Percentiles rank a stretch among this genome's conserved stretches.
Evolutionary conservation across 192 early-diverging fungal species (phyloP).

Genomic region (Coemansia sp.): DNA sequence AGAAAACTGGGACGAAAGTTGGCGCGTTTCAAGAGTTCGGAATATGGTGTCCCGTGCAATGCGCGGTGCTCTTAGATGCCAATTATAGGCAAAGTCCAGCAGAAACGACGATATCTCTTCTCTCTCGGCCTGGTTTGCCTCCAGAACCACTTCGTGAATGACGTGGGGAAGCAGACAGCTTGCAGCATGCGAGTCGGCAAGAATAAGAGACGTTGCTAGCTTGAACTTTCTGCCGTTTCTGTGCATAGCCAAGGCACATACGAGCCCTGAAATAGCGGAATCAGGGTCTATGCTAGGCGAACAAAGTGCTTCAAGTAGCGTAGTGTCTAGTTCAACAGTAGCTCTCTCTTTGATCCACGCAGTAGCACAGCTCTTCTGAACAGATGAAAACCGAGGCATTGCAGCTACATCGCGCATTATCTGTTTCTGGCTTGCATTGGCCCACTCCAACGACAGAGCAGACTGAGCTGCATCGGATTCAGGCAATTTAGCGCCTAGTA

Average conservation of each 20-base stretch:
- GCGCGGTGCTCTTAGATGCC: slow-evolving; percentile 31
- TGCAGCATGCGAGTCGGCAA: slow-evolving; percentile 32
- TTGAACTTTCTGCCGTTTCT: slow-evolving; percentile 19
- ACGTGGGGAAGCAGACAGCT: slow-evolving; percentile 36
- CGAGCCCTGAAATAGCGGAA: slow-evolving; percentile 33
- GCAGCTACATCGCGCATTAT: slow-evolving; percentile 18
- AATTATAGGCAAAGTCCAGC: slow-evolving; percentile 52
- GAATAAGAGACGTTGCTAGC: slow-evolving; percentile 26
- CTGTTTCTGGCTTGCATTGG: slow-evolving; percentile 22
- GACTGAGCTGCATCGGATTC: not conserved
- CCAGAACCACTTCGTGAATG: slow-evolving; percentile 23
- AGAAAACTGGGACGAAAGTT: slow-evolving; percentile 27
- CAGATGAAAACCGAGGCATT: slow-evolving; percentile 24
- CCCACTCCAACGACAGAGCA: slow-evolving; percentile 2
- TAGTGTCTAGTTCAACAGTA: slow-evolving; percentile 17
- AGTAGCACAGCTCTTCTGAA: slow-evolving; percentile 1
- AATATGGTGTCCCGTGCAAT: slow-evolving; percentile 32
- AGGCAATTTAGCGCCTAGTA: not conserved
- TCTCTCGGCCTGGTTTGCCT: slow-evolving; percentile 13
- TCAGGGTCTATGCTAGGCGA: slow-evolving; percentile 7
- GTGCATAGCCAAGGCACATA: slow-evolving; percentile 27
- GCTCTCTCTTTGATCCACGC: slow-evolving; percentile 11
- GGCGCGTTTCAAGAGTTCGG: slow-evolving; percentile 29
- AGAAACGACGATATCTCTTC: slow-evolving; percentile 35
- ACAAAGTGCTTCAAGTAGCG: slow-evolving; percentile 30